Conservation (phyloP, 768 basidiomycete genomes). For the Coprinopsis strossmayeri region DNA sequence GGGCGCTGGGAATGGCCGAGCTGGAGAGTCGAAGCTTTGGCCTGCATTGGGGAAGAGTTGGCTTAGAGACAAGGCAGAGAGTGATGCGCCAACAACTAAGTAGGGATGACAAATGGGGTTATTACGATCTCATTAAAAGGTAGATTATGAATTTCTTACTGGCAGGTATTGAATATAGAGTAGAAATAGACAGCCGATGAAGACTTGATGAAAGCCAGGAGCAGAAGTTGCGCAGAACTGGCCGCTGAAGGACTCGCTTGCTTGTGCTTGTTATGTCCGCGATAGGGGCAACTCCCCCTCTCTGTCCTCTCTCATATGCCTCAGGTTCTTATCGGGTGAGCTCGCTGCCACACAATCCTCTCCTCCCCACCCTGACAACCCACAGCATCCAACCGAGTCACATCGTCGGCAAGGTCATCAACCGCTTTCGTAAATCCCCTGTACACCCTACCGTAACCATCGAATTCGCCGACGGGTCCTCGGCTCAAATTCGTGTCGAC, state of each 20-base stretch:
- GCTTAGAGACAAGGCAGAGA: not conserved
- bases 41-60: conserved; percentile 17
- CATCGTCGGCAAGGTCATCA: conserved; percentile 39
- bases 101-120: conserved; percentile 8
- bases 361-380: not conserved
- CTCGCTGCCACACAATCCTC: not conserved
- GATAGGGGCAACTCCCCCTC: conserved; percentile 21
- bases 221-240: too few relatives aligned
- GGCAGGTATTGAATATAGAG: not conserved
- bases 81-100: conserved; percentile 5
- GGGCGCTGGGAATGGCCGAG: too few relatives aligned
- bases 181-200: not conserved
- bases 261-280: conserved; percentile 10
- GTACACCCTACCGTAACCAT: conserved; percentile 43
- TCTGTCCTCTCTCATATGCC: conserved; percentile 23
- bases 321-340: conserved; percentile 24
- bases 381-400: conserved; percentile 24
- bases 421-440: conserved; percentile 31
- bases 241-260: not conserved
- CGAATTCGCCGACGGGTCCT: conserved; percentile 35
- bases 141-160: not conserved
- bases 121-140: not conserved
- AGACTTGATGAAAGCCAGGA: not conserved
- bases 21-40: conserved; percentile 24
- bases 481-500: conserved; percentile 50